Evolutionary conservation across 306 rosid species (phyloP), one percentile per base, ranked within the genome.

Genomic region (Luffa acutangula): DNA sequence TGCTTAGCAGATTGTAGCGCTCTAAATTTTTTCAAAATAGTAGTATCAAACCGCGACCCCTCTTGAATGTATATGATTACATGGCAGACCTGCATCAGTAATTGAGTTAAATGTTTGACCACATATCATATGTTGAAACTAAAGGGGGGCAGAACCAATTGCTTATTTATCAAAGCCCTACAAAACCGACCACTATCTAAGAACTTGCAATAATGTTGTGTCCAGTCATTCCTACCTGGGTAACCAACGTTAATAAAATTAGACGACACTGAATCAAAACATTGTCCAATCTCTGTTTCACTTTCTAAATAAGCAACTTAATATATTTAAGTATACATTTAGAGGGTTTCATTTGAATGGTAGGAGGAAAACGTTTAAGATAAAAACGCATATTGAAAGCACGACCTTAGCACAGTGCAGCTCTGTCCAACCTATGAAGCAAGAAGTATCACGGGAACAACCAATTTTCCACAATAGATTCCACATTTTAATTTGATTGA

Each of bases 31-130:
- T 89, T 87, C 81, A 92, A 85, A 80, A 85, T 87, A 83, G 87
- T 89, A 77, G 90, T 78, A 78, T 87, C 91, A 82, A 94, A 88
- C 69, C 85, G 89, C 21, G 89, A 89, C 9, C 97, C 97, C 81
- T 94, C 98, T 84, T 89, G 90, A 86, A 89, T 85, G 79, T 89
- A 88, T 85, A 94, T 60, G 80, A 94, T 83, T 62, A 92, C 88
- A 87, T 92, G 98, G 77, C 97, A 94, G 82, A 94, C 98, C 97
- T 94, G 97, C 92, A 92, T 85, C 80, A 79, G 87, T 84, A 89
- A 13, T 69, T 31, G 56, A 76, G 76, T 79, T 39, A 76, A 67
- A 72, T 37, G 74, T 36, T 64, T 34, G 6, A 21, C 45, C 45
- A 63, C 3, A 63, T 66, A 66, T 17, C 43, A 66, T 17, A 66